Evolutionary conservation across 1,139 yeast species (phyloP).

Genomic region (Suhomyces coccinellae): DNA sequence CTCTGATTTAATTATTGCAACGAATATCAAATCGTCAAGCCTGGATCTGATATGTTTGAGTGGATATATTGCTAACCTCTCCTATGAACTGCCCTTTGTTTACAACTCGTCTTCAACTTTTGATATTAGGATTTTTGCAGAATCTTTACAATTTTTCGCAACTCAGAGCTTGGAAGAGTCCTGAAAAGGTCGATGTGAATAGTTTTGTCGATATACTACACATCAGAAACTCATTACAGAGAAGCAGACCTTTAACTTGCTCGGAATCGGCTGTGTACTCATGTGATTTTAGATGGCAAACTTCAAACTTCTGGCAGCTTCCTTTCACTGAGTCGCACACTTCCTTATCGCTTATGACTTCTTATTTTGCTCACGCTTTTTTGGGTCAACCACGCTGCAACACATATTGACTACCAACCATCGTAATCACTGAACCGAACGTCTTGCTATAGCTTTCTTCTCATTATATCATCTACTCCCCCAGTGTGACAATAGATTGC

Average conservation of each 20-base stretch:
- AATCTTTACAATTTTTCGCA: constrained; percentile 12
- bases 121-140: constrained; percentile 3
- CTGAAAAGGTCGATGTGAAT: no score
- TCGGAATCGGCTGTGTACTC: no score
- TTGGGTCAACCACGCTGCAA: constrained; percentile 2
- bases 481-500: no score
- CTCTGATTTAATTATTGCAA: not conserved
- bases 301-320: no score
- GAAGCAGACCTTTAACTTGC: no score
- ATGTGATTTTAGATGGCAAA: no score
- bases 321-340: not conserved
- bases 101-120: not conserved
- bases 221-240: not conserved
- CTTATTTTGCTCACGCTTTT: constrained; percentile 9
- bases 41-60: not conserved
- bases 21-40: not conserved
- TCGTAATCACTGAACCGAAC: not conserved
- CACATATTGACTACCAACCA: not conserved
- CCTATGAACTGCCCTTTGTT: not conserved
- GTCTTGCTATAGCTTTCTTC: not conserved
- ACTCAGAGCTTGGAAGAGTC: not conserved
- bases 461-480: no score
- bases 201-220: not conserved
- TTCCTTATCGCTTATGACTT: constrained; percentile 8
- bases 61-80: not conserved